A percentile compares a stretch with the other conserved stretches of the same genome.
Conservation (phyloP, 2,329 filamentous ascomycete genomes). For the Graphiopsis chlorocephala region DNA sequence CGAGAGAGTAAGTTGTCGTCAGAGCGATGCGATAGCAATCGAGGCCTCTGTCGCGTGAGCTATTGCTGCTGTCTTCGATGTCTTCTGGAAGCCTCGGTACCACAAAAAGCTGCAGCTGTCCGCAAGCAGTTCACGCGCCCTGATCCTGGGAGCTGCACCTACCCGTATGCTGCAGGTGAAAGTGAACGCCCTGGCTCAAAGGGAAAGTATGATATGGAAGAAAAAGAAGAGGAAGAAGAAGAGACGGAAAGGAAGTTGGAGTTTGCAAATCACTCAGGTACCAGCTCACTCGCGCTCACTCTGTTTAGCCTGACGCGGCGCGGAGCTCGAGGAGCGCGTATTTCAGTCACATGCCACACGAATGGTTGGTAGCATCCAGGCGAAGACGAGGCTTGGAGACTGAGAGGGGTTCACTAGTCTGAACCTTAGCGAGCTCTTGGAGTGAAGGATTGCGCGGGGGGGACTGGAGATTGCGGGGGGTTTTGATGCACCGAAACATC, state of each 20-base stretch:
- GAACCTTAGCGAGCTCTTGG: background rate
- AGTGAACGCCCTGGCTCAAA: background rate
- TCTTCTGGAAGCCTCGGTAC: background rate
- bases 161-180: background rate
- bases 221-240: background rate
- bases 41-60: slow-evolving; percentile 1
- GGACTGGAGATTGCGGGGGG: background rate
- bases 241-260: background rate
- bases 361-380: background rate
- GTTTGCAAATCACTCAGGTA: slow-evolving; percentile 2
- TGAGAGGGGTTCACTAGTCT: background rate
- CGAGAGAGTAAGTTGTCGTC: background rate
- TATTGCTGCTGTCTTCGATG: background rate
- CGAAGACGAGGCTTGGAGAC: background rate
- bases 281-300: background rate
- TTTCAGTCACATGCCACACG: slow-evolving; percentile 10
- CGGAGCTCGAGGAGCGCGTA: background rate
- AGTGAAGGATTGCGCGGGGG: background rate
- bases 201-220: background rate
- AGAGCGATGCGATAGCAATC: background rate
- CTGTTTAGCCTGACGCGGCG: slow-evolving; percentile 14
- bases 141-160: background rate
- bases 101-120: slow-evolving; percentile 1
- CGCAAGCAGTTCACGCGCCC: background rate
- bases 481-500: background rate